Base-by-base conservation (phyloP, 768 basidiomycete species). In the Cyclocybe cylindracea region DNA sequence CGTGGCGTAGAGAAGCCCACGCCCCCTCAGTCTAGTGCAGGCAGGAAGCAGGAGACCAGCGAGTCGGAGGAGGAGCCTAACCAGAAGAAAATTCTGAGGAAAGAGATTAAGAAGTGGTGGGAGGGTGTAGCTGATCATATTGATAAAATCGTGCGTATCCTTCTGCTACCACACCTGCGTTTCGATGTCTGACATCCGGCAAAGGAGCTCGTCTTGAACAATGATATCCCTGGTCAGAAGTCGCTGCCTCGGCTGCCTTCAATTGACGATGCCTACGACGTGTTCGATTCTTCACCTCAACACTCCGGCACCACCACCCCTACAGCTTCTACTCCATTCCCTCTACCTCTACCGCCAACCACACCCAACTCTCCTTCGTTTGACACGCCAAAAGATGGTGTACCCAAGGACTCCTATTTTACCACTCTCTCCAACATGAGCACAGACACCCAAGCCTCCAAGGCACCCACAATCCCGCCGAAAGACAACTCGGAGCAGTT, bases 91-190 rank as follows among this genome's bases (percentile, higher is more conserved):
- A 57, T 66, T 3, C 64, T 89, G n/a, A 65, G 84, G 51, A 66
- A 72, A 48, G 84, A 89, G 62, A 87, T 89, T 53, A 77, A 72
- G 61, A 59, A 55, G 32, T 89, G 85, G 84, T 89, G 86, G 86
- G 79, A 83, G 57, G 76, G 78, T 13, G 66, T 89, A 6, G 72
- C 80, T 0, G 80, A 82, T 47, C 77, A 83, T 61, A 69, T 90
- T 54, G 83, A 85, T 56, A 72, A 75, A 54, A 67, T 89, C 54
- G 86, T 85, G 50, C 24, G 82, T 71, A 10, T 16, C 29, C 40
- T 13, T 32, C 33, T 31, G 19, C 43, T 44, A 33, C 5, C 33
- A 31, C 31, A 6, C 16, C 18, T 46, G 45, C 3, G n/a, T 42
- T 31, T 18, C 29, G 19, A 5, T 35, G 47, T 29, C 24, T 18